These are phyloP conservation scores for Ganoderma sp. DNA, from an alignment of 1,284 basidiomycete species.

Conservation along the genomic window DNA sequence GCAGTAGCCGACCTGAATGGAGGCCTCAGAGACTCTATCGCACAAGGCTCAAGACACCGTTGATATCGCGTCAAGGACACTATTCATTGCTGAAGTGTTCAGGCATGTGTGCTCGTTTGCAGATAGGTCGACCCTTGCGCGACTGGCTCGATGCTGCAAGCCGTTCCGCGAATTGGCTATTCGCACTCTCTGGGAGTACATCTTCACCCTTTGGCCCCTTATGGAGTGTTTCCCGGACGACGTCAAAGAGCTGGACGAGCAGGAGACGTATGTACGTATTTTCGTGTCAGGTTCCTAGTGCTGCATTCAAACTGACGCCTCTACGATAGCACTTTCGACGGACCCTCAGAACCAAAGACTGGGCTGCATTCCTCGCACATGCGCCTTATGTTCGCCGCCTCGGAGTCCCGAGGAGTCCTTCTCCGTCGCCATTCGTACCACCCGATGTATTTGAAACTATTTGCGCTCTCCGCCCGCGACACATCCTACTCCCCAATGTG, in stretches of 20 bases:
- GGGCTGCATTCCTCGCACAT: background rate
- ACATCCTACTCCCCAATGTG: background rate
- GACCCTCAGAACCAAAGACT: slow-evolving; percentile 2
- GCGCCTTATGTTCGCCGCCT: background rate
- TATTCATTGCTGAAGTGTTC: slow-evolving; percentile 2
- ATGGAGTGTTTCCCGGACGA: background rate
- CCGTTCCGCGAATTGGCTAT: background rate
- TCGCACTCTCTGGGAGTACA: background rate
- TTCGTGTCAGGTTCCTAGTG: background rate
- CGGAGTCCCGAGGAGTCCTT: background rate
- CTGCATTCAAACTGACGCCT: background rate
- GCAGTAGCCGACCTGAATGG: background rate
- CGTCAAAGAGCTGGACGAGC: background rate
- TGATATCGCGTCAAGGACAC: background rate
- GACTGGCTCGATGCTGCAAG: background rate
- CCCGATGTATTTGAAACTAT: background rate
- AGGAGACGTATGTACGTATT: background rate
- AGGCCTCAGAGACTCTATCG: background rate
- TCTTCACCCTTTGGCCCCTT: background rate
- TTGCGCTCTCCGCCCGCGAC: background rate
- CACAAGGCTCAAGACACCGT: background rate
- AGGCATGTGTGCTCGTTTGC: background rate
- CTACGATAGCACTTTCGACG: background rate
- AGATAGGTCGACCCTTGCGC: background rate
- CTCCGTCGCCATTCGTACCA: background rate